Percentiles rank a stretch among this genome's conserved stretches.
Evolutionary conservation across 148 eudicot species (phyloP).

Genomic region (Camellia lanceoleosa): DNA sequence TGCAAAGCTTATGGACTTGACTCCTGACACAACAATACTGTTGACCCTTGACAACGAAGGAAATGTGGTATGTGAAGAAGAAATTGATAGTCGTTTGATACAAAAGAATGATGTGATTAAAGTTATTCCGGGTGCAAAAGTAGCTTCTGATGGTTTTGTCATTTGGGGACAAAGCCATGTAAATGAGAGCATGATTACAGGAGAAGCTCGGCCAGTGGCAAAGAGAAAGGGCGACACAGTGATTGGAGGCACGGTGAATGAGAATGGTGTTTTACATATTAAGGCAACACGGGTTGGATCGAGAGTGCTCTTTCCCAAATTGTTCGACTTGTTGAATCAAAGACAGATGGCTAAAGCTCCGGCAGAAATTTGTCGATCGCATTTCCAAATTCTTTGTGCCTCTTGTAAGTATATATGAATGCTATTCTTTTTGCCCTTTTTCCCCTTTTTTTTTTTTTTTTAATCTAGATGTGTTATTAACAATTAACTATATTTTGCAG

Average conservation of each 20-base stretch:
- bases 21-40: slow-evolving; percentile 70
- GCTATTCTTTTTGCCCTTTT: not conserved
- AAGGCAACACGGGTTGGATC: slow-evolving; percentile 80
- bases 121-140: slow-evolving; percentile 73
- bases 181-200: slow-evolving; percentile 88
- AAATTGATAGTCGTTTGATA: slow-evolving; percentile 70
- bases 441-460: not conserved
- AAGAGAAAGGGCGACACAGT: slow-evolving; percentile 69
- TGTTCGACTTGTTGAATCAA: slow-evolving; percentile 84
- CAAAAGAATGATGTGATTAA: slow-evolving; percentile 75
- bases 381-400: slow-evolving; percentile 83
- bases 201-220: slow-evolving; percentile 76
- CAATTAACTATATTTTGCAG: slow-evolving; percentile 29
- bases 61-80: slow-evolving; percentile 55
- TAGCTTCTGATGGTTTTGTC: slow-evolving; percentile 77
- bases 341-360: slow-evolving; percentile 93
- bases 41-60: slow-evolving; percentile 53
- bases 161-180: slow-evolving; percentile 80
- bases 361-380: slow-evolving; percentile 74
- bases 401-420: slow-evolving; percentile 37
- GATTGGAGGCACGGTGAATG: slow-evolving; percentile 83
- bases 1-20: slow-evolving; percentile 85
- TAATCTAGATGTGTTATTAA: not conserved
- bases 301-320: slow-evolving; percentile 89
- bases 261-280: slow-evolving; percentile 72